Evolutionary conservation across 2,329 filamentous ascomycete genomes (phyloP).

Genomic region (Monilinia aucupariae): DNA sequence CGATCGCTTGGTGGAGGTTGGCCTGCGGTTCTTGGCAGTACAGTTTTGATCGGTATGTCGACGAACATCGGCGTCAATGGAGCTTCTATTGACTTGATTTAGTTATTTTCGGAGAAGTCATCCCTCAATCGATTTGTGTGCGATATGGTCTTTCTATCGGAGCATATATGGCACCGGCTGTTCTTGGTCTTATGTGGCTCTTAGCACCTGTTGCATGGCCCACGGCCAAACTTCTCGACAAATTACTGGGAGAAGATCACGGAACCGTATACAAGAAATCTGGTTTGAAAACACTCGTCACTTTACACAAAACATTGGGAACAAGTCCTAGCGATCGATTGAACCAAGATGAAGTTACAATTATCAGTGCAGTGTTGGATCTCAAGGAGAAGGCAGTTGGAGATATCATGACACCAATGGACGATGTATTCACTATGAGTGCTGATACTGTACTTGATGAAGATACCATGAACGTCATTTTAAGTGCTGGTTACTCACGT

Average conservation of each 20-base stretch:
- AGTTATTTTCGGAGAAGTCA: slow-evolving; percentile 98
- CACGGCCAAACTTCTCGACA: slow-evolving; percentile 91
- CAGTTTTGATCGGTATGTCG: slow-evolving; percentile 77
- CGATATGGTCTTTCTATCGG: slow-evolving; percentile 94
- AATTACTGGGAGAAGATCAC: slow-evolving; percentile 87
- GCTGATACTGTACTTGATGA: slow-evolving; percentile 91
- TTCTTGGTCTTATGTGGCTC: slow-evolving; percentile 85
- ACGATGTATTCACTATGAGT: slow-evolving; percentile 95
- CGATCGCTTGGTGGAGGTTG: slow-evolving; percentile 89
- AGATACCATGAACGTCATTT: slow-evolving; percentile 86
- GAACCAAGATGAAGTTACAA: slow-evolving; percentile 96
- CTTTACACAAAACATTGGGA: slow-evolving; percentile 85
- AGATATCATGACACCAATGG: slow-evolving; percentile 97
- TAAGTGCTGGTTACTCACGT: slow-evolving; percentile 89
- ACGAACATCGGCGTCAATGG: not conserved
- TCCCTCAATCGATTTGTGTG: slow-evolving; percentile 93
- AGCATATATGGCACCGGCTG: slow-evolving; percentile 84
- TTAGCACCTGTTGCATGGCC: slow-evolving; percentile 89
- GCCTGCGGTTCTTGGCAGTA: slow-evolving; percentile 89
- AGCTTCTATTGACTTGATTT: slow-evolving; percentile 13
- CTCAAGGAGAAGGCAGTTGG: slow-evolving; percentile 94
- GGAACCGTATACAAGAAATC: slow-evolving; percentile 98
- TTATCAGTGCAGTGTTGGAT: slow-evolving; percentile 94
- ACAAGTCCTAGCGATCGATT: slow-evolving; percentile 76
- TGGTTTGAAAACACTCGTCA: slow-evolving; percentile 91